A percentile compares a stretch with the other conserved stretches of the same genome.
Conservation (phyloP, 805 yeast genomes). For the Yarrowia keelungensis region DNA sequence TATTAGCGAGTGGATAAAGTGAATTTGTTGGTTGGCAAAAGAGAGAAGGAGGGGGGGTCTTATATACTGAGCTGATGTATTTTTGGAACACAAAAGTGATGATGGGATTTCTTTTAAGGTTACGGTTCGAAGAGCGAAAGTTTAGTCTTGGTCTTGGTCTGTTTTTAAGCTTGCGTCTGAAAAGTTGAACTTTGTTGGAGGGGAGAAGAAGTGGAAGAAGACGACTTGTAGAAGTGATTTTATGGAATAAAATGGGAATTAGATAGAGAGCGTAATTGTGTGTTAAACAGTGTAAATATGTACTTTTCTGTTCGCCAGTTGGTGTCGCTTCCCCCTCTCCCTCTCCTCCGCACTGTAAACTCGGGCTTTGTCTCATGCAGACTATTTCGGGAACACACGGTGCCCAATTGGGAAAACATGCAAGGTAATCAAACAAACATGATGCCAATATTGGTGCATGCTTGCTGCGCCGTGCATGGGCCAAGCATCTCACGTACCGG, state of each 20-base stretch:
- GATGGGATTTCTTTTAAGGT: conserved; percentile 5
- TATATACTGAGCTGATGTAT: conserved; percentile 18
- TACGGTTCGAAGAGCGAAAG: background rate
- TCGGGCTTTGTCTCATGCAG: conserved; percentile 14
- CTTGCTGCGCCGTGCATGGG: conserved; percentile 37
- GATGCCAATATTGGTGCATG: conserved; percentile 25
- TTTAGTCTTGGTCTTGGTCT: background rate
- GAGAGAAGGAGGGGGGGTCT: background rate
- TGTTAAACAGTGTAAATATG: no score
- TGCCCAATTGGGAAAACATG: conserved; percentile 15
- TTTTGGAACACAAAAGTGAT: conserved; percentile 2
- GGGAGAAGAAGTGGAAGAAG: no score
- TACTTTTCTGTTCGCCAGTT: no score
- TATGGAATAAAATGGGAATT: no score
- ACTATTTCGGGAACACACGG: conserved; percentile 23
- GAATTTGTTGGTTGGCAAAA: conserved; percentile 8
- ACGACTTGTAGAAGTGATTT: no score
- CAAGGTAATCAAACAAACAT: conserved; percentile 32
- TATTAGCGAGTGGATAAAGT: conserved; percentile 39
- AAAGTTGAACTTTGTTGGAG: no score
- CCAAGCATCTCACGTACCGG: background rate
- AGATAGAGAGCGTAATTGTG: no score
- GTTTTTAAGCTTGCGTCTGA: background rate
- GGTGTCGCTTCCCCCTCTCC: background rate
- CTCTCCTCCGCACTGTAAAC: background rate